Evolutionary conservation across 352 stramenopile species (phyloP), one percentile per base, ranked within the genome.

Genomic region (Phytophthora cactorum): DNA sequence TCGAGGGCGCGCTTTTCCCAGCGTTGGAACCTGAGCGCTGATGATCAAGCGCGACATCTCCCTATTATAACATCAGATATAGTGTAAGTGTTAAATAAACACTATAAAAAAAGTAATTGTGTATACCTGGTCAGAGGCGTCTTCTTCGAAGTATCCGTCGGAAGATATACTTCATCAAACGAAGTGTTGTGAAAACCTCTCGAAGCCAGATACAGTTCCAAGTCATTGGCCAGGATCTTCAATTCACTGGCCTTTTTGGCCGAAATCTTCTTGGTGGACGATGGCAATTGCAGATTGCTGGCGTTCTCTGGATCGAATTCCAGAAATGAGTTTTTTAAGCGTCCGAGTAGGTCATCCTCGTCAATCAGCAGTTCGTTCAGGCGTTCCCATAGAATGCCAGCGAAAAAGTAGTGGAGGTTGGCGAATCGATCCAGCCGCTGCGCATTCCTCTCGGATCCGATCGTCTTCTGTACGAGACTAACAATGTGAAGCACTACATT

Each of bases 311-410:
- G 59, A 8, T 77, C 59, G 63, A 74, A 71, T 17, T 59, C 49
- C 4, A 28, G 15, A 29, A 55, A 55, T 4, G 49, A 55, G 5
- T 55, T 55, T 9, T 55, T 15, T 15, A 55, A 55, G 12, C 32
- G 43, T 2, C 47, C 12, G 3, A 70, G 25, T 36, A 77, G 17
- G 0, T 34, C 54, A 36, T 74, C 55, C 11, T 74, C 69, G 12
- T 77, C 52, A 3, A 77, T 71, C 43, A 77, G 22, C 10, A 77
- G 34, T 52, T 77, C 64, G 45, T 77, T 74, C 41, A 77, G 31
- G 8, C 52, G 54, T 14, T 77, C 69, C 69, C 64, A 77, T 6
- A 77, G n/a, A 10, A 69, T 28, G 27, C 55, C 32, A 36, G 64
- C 59, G 25, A 77, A 77, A 38, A 77, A 74, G 25, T 56, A 58